Evolutionary conservation across 305 asterid genomes (phyloP), one percentile per base, ranked within the genome.

Genomic region (Stenogyne calaminthoides): DNA sequence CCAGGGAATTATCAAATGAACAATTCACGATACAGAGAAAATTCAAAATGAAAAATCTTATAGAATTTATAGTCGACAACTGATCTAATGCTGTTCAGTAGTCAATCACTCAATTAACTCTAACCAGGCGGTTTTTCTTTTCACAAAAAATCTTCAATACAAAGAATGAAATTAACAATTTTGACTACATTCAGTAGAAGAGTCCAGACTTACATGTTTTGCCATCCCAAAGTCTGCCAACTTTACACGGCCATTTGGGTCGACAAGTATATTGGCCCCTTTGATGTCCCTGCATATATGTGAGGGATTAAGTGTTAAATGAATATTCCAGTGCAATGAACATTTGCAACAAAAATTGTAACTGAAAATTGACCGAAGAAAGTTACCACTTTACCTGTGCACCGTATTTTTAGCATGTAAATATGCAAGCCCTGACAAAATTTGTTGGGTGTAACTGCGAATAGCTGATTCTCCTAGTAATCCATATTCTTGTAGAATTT

Each of bases 201-300:
- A 46, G 60, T 22, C 55, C 73, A 46, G 29, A 82, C 96, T 90
- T 88, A 93, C 98, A 87, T 92, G 99, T 79, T 92, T 91, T 76
- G 97, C 96, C 94, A 91, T 92, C 70, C 98, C 99, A 80, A 95
- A 89, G 77, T 93, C 96, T 7, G 96, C 98, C 83, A 95, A 80
- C 86, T 95, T 95, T 63, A 92, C 89, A 73, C 97, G 92, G 63
- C 99, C 98, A 73, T 83, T 89, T 63, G 98, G 97, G 74, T 95
- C 98, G 84, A 95, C 97, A 63, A 95, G 99, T 82, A 95, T 89
- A 78, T 89, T 95, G 78, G 95, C 99, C 71, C 98, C 99, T 91
- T 88, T 92, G 72, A 95, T 92, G 85, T 95, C 96, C 88, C 99
- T 95, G 88, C 55, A 81, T 59, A 65, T 16, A 65, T 18, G 67